Evolutionary conservation across 345 rosid genomes (phyloP).

Genomic region (Euclidium syriacum): DNA sequence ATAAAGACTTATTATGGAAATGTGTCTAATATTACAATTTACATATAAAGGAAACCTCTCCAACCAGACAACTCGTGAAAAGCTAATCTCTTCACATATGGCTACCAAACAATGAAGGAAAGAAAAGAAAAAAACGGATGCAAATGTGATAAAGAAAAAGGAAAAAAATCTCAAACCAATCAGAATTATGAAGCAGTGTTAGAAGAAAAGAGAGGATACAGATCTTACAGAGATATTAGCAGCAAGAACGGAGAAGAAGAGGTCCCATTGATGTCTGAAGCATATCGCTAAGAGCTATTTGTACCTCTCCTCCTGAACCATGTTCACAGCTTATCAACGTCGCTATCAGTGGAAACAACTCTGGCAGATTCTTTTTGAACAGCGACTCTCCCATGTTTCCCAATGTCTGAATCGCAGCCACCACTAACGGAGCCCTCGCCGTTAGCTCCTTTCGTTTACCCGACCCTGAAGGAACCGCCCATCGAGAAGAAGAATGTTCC

Average conservation of each 20-base stretch:
- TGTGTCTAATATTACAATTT: conserved; percentile 28
- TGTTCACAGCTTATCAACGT: conserved; percentile 89
- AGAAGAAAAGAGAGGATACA: conserved; percentile 3
- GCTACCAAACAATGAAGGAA: conserved; percentile 10
- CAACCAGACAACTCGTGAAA: conserved; percentile 16
- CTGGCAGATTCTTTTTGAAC: conserved; percentile 61
- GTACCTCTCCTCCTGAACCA: conserved; percentile 79
- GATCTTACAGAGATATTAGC: conserved; percentile 34
- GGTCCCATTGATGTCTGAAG: conserved; percentile 80
- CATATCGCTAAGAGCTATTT: conserved; percentile 87
- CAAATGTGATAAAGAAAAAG: background rate
- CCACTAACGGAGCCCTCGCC: conserved; percentile 72
- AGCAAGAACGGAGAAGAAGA: conserved; percentile 67
- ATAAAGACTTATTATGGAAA: conserved; percentile 3
- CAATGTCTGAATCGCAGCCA: conserved; percentile 71
- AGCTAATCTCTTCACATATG: conserved; percentile 24
- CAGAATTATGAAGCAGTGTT: conserved; percentile 8
- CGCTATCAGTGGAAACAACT: conserved; percentile 72
- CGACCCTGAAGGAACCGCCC: conserved; percentile 72
- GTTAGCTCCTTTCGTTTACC: conserved; percentile 76
- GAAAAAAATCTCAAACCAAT: background rate
- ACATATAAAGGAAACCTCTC: conserved; percentile 5
- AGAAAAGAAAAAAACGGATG: conserved; percentile 11
- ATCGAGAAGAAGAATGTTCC: conserved; percentile 35
- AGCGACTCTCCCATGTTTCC: conserved; percentile 71